Evolutionary conservation across 2,329 filamentous ascomycete genomes (phyloP).

Genomic region (Penicillium italicum): DNA sequence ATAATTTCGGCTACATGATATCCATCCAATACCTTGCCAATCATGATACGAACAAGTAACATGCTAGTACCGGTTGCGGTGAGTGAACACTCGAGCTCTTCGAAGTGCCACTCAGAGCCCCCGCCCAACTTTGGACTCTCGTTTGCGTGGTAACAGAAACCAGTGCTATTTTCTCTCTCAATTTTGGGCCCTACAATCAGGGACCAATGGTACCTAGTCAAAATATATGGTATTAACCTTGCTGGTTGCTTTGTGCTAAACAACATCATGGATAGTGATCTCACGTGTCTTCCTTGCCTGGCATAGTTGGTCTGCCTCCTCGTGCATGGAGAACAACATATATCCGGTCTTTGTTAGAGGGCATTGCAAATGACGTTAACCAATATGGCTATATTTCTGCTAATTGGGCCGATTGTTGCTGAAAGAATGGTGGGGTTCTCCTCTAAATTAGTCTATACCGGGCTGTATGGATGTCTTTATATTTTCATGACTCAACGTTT

Average conservation of each 20-base stretch:
- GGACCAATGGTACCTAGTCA: slow-evolving; percentile 39
- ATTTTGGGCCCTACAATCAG: slow-evolving; percentile 40
- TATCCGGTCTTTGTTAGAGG: slow-evolving; percentile 31
- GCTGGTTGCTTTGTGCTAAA: background rate
- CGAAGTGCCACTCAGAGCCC: slow-evolving; percentile 28
- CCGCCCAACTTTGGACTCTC: slow-evolving; percentile 18
- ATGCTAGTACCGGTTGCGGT: slow-evolving; percentile 20
- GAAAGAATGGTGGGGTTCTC: background rate
- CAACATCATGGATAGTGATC: background rate
- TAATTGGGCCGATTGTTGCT: background rate
- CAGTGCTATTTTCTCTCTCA: slow-evolving; percentile 19
- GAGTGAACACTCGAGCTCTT: slow-evolving; percentile 22
- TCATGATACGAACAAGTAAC: slow-evolving; percentile 32
- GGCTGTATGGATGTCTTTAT: background rate
- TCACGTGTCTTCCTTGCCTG: slow-evolving; percentile 29
- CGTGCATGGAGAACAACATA: slow-evolving; percentile 31
- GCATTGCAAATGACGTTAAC: background rate
- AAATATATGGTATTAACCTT: background rate
- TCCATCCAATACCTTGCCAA: slow-evolving; percentile 34
- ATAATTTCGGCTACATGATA: slow-evolving; percentile 30
- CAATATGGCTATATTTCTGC: background rate
- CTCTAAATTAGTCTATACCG: background rate
- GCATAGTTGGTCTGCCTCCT: slow-evolving; percentile 22
- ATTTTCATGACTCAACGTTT: background rate
- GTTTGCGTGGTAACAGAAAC: slow-evolving; percentile 35